Evolutionary conservation across 768 basidiomycete species (phyloP).

Genomic region (Rhizopogon sp.): DNA sequence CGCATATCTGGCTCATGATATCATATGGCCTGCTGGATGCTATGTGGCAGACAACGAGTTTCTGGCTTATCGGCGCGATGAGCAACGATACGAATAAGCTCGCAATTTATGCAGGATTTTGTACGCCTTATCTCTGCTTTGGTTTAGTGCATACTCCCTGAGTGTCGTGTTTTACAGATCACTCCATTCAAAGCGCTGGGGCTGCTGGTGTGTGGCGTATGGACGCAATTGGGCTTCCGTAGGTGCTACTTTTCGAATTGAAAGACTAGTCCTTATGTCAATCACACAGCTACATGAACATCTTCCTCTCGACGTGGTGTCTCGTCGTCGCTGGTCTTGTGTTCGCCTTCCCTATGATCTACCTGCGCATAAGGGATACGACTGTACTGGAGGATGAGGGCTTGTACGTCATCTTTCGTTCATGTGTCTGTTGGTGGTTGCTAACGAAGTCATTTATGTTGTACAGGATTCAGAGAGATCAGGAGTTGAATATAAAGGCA

Average conservation of each 20-base stretch:
- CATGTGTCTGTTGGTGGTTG: neutral
- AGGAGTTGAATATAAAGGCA: neutral
- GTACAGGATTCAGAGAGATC: neutral
- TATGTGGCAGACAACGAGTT: slow-evolving; percentile 77
- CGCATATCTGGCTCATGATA: slow-evolving; percentile 54
- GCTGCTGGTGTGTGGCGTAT: slow-evolving; percentile 68
- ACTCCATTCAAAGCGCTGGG: slow-evolving; percentile 72
- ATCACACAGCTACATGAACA: slow-evolving; percentile 48
- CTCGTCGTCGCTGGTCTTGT: slow-evolving; percentile 59
- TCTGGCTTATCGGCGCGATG: slow-evolving; percentile 82
- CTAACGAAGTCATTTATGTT: neutral
- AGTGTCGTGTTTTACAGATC: slow-evolving; percentile 34
- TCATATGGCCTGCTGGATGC: slow-evolving; percentile 70
- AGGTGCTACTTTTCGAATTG: slow-evolving; percentile 23
- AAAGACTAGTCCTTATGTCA: neutral
- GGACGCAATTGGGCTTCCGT: slow-evolving; percentile 63
- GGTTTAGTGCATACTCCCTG: neutral
- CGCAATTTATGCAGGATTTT: slow-evolving; percentile 74
- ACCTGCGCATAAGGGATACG: slow-evolving; percentile 57
- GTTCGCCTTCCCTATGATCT: slow-evolving; percentile 69
- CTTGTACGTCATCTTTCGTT: slow-evolving; percentile 34
- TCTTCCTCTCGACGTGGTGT: slow-evolving; percentile 69
- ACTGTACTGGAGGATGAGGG: slow-evolving; percentile 50
- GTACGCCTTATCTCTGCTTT: slow-evolving; percentile 34
- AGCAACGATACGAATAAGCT: slow-evolving; percentile 75